Conservation (phyloP, 805 yeast species). For the Saturnispora serradocipensis region DNA sequence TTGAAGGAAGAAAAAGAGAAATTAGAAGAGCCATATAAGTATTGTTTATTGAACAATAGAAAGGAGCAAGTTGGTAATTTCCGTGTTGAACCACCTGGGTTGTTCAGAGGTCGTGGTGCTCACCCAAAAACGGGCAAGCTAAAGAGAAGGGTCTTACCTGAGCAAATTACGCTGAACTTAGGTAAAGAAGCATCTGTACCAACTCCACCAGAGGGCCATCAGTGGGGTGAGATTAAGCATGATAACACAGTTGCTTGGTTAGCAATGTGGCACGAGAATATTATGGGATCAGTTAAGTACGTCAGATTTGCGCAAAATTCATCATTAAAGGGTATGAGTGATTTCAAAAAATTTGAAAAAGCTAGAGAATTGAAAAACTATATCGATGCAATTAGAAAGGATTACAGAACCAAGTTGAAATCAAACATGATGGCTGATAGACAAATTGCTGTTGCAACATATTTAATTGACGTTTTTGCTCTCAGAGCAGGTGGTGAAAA, state of each 20-base stretch:
- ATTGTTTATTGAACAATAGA: conserved; percentile 76
- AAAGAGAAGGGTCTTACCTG: conserved; percentile 81
- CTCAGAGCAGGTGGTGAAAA: conserved; percentile 98
- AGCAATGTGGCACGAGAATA: conserved; percentile 95
- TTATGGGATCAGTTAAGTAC: conserved; percentile 73
- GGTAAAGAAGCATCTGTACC: conserved; percentile 69
- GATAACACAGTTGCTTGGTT: conserved; percentile 92
- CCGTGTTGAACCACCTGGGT: conserved; percentile 91
- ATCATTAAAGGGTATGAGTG: conserved; percentile 83
- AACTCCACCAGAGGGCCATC: conserved; percentile 74
- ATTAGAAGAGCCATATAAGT: conserved; percentile 71
- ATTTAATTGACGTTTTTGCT: conserved; percentile 85
- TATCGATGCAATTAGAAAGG: conserved; percentile 63
- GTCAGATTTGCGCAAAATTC: conserved; percentile 89
- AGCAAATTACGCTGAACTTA: conserved; percentile 77
- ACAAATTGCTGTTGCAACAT: conserved; percentile 90
- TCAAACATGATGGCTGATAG: conserved; percentile 74
- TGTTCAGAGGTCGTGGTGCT: conserved; percentile 93
- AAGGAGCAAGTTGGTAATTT: conserved; percentile 91
- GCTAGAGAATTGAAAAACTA: conserved; percentile 76
- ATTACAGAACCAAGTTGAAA: conserved; percentile 61
- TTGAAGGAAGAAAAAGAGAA: conserved; percentile 65
- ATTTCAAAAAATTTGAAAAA: conserved; percentile 85
- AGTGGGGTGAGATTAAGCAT: conserved; percentile 84
- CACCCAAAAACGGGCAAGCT: conserved; percentile 94